Conservation (phyloP, 2,329 filamentous ascomycete species). For the Alternaria gansuensis region DNA sequence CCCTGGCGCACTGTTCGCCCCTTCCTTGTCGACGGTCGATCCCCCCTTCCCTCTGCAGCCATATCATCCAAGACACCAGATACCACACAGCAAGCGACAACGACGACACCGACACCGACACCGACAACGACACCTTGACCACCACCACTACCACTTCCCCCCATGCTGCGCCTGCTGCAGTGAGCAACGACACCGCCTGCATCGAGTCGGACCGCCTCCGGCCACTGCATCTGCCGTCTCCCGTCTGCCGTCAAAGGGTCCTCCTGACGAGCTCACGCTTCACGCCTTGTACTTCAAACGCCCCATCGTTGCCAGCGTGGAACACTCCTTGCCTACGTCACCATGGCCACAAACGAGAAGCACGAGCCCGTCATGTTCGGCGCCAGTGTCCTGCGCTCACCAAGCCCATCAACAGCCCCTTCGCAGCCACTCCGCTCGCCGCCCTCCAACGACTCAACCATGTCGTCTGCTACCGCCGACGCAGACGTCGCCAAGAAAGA, state of each 20-base stretch:
- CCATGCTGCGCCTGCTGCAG: conserved; percentile 11
- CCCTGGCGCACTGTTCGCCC: conserved; percentile 8
- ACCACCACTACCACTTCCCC: neutral
- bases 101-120: neutral
- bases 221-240: conserved; percentile 26
- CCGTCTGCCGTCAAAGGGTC: conserved; percentile 24
- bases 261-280: conserved; percentile 13
- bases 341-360: conserved; percentile 46
- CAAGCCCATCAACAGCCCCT: conserved; percentile 27
- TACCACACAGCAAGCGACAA: conserved; percentile 2
- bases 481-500: conserved; percentile 38
- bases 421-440: conserved; percentile 40
- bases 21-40: conserved; percentile 14
- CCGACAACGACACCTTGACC: conserved; percentile 2
- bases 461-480: conserved; percentile 48
- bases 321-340: conserved; percentile 25
- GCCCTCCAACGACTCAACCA: conserved; percentile 46
- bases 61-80: conserved; percentile 5
- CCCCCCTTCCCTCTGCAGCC: conserved; percentile 27
- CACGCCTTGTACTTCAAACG: conserved; percentile 13
- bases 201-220: conserved; percentile 2
- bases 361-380: conserved; percentile 55
- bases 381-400: conserved; percentile 51
- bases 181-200: conserved; percentile 5
- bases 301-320: conserved; percentile 17